phyloP scores from a whole-genome alignment of 2,329 filamentous ascomycete genomes.

The Talaromyces sp. region DNA sequence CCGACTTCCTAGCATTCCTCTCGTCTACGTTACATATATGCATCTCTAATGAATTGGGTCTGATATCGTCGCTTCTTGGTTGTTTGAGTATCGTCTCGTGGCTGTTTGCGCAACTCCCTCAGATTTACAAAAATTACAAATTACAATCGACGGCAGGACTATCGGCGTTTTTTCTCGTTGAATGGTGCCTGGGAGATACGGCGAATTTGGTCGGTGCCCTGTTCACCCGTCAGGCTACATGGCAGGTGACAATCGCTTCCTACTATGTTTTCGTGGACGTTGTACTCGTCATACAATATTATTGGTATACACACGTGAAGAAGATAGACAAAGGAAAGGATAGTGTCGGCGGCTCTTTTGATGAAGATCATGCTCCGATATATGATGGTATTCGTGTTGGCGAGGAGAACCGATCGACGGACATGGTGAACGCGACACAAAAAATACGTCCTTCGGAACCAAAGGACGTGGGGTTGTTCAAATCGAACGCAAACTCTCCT shows the following conservation, averaged over 20 bases:
- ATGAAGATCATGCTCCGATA: constrained; percentile 26
- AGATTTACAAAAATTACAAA: constrained; percentile 65
- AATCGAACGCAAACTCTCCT: constrained; percentile 23
- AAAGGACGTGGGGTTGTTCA: constrained; percentile 29
- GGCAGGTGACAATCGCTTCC: constrained; percentile 62
- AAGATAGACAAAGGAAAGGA: constrained; percentile 43
- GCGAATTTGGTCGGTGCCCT: constrained; percentile 61
- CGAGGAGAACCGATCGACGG: constrained; percentile 17
- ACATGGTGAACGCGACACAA: constrained; percentile 17
- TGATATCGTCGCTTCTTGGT: constrained; percentile 59
- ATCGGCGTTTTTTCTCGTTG: constrained; percentile 61
- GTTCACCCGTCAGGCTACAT: constrained; percentile 61
- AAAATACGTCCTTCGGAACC: constrained; percentile 22
- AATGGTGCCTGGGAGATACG: constrained; percentile 63
- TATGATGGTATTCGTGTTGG: constrained; percentile 36
- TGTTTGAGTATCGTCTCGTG: constrained; percentile 62
- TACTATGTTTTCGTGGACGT: constrained; percentile 67
- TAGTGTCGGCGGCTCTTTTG: constrained; percentile 28
- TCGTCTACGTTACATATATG: constrained; percentile 60
- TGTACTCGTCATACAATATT: constrained; percentile 59
- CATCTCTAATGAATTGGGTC: constrained; percentile 60
- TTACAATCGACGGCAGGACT: constrained; percentile 62
- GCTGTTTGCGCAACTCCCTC: constrained; percentile 66
- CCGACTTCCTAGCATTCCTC: constrained; percentile 53
- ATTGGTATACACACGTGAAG: constrained; percentile 61